Conservation (phyloP, 1,139 yeast species). For the Suhomyces atakaporum region DNA sequence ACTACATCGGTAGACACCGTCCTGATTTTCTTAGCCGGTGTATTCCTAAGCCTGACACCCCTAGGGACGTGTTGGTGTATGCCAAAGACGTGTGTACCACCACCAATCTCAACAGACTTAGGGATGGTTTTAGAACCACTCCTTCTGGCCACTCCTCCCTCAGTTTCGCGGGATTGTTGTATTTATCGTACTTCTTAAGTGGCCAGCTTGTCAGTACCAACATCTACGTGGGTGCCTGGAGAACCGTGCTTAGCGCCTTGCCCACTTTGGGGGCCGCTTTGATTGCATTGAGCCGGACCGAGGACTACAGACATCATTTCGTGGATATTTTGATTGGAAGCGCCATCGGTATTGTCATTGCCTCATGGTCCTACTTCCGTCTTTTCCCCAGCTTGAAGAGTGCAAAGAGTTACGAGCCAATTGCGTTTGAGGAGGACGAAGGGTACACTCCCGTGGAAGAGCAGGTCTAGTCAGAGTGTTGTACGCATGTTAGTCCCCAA, state of each 20-base stretch:
- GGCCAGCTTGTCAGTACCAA: slow-evolving; percentile 54
- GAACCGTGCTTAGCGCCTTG: slow-evolving; percentile 38
- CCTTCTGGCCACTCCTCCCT: slow-evolving; percentile 78
- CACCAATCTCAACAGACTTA: slow-evolving; percentile 37
- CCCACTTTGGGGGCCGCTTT: slow-evolving; percentile 59
- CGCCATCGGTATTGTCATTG: slow-evolving; percentile 46
- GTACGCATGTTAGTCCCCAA: no score
- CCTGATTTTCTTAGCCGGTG: slow-evolving; percentile 81
- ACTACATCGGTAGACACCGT: slow-evolving; percentile 72
- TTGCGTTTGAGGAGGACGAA: slow-evolving; percentile 18
- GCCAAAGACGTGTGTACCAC: slow-evolving; percentile 69
- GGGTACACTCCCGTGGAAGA: slow-evolving; percentile 10
- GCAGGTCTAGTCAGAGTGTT: slow-evolving; percentile 2
- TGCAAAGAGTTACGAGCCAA: slow-evolving; percentile 28
- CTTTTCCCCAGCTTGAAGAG: slow-evolving; percentile 33
- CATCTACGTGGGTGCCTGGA: slow-evolving; percentile 55
- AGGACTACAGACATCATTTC: slow-evolving; percentile 80
- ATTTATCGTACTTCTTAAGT: slow-evolving; percentile 60
- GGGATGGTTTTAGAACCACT: slow-evolving; percentile 76
- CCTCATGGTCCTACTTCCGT: slow-evolving; percentile 41
- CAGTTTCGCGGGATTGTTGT: slow-evolving; percentile 67
- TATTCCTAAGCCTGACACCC: slow-evolving; percentile 52
- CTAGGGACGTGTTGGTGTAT: slow-evolving; percentile 46
- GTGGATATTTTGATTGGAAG: slow-evolving; percentile 67
- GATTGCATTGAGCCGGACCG: slow-evolving; percentile 71